Percentiles rank a stretch among this genome's conserved stretches.
Conservation (phyloP, 371 early-diverging fungal genomes). For the Conidiobolus incongruus region DNA sequence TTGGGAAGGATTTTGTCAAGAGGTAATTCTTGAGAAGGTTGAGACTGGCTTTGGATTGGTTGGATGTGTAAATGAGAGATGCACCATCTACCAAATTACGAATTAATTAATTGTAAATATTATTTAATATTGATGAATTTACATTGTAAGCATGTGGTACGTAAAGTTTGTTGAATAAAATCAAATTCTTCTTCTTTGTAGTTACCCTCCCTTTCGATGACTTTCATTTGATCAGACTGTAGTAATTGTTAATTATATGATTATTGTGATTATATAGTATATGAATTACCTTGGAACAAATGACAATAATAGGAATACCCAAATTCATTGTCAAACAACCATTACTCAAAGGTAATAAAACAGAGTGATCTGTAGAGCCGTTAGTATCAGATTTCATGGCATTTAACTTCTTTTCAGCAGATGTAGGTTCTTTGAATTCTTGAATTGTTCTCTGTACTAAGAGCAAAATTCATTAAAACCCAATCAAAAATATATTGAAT, state of each 20-base stretch:
- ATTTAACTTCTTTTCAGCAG: background rate
- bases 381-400: background rate
- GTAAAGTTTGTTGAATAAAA: conserved; percentile 79
- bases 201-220: conserved; percentile 57
- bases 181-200: conserved; percentile 86
- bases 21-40: conserved; percentile 56
- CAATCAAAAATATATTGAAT: too few relatives aligned
- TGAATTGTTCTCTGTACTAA: too few relatives aligned
- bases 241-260: background rate
- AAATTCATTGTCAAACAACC: conserved; percentile 68
- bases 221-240: conserved; percentile 54
- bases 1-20: conserved; percentile 23
- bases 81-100: conserved; percentile 49
- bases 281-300: conserved; percentile 65
- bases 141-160: conserved; percentile 82
- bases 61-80: conserved; percentile 71
- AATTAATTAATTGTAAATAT: background rate
- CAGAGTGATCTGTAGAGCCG: conserved; percentile 12
- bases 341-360: conserved; percentile 47
- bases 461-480: too few relatives aligned
- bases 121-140: conserved; percentile 9
- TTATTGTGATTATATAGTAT: background rate
- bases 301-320: conserved; percentile 71
- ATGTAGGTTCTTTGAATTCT: too few relatives aligned
- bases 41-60: conserved; percentile 51